A percentile compares a stretch with the other conserved stretches of the same genome.
Evolutionary conservation across 768 basidiomycete species (phyloP).

Genomic region (Phaeotremella fagi): DNA sequence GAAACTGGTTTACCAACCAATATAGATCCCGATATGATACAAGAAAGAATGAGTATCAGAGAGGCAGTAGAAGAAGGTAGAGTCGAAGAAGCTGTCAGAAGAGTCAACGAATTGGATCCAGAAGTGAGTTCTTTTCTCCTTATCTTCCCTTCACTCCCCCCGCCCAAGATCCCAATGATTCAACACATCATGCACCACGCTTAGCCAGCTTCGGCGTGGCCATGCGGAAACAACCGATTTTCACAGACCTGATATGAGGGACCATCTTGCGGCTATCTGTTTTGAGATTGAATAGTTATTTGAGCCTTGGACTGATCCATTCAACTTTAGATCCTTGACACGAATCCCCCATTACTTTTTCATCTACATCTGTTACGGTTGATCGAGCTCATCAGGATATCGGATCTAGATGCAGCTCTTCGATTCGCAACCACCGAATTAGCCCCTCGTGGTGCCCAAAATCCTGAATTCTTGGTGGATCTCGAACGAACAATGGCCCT

Average conservation of each 20-base stretch:
- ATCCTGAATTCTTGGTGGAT: slow-evolving; percentile 84
- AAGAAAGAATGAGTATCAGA: slow-evolving; percentile 88
- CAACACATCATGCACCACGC: slow-evolving; percentile 97
- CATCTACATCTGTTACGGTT: slow-evolving; percentile 92
- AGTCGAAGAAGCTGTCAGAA: slow-evolving; percentile 89
- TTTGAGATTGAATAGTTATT: too few species aligned
- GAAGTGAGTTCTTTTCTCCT: slow-evolving; percentile 63
- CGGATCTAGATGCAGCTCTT: slow-evolving; percentile 71
- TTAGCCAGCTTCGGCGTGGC: slow-evolving; percentile 64
- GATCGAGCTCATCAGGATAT: slow-evolving; percentile 87
- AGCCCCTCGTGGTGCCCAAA: slow-evolving; percentile 90
- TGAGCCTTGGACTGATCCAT: slow-evolving; percentile 10
- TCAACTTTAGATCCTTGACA: slow-evolving; percentile 76
- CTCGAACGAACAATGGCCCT: slow-evolving; percentile 93
- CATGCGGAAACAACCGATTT: slow-evolving; percentile 80
- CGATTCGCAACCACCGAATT: slow-evolving; percentile 89
- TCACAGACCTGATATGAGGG: slow-evolving; percentile 51
- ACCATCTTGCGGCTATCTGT: slow-evolving; percentile 25
- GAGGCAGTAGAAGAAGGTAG: slow-evolving; percentile 91
- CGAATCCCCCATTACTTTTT: slow-evolving; percentile 88
- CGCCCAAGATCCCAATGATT: slow-evolving; percentile 60
- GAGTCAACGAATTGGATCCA: slow-evolving; percentile 91
- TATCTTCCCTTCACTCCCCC: slow-evolving; percentile 8
- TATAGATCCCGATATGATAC: slow-evolving; percentile 86
- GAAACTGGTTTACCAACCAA: slow-evolving; percentile 70